Evolutionary conservation across 495 filamentous ascomycete genomes (phyloP), one percentile per base, ranked within the genome.

Genomic region (Podospora conica): DNA sequence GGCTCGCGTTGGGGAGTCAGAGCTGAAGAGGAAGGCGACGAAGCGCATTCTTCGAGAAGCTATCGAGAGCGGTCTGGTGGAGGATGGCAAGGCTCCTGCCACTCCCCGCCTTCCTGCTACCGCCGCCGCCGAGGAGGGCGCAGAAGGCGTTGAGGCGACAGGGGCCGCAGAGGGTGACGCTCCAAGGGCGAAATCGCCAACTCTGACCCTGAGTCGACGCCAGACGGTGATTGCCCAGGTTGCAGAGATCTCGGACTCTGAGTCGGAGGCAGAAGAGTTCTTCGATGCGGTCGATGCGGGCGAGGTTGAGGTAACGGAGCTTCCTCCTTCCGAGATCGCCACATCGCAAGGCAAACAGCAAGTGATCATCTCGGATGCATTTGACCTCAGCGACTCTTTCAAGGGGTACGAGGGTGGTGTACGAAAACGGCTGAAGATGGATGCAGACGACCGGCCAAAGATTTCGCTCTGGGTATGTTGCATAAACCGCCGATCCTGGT

Each of bases 211-310:
- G 15, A 70, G 79, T 24, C 76, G 87, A 31, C 79, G 83, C 31
- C 82, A 85, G 71, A 87, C 88, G 15, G 82, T 84, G 4, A 81
- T 90, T 23, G 82, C 81, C 3, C 81, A 90, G 63, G 75, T 90
- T 28, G 82, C 85, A 2, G 83, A 87, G 57, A 75, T 94, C 9
- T 92, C 88, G 6, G 91, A 91, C 57, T 90, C 89, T 0, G 92
- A 92, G 65, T 88, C 88, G 0, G 95, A 88, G 29, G 90, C 93
- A 61, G 95, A 96, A 63, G 92, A 98, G 75, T 98, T 98, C 77
- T 98, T 98, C 70, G 96, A 98, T 79, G 96, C 96, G 15, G 88
- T 97, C 27, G 95, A 95, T 77, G 88, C 93, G 12, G 96, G 95
- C 20, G 91, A 96, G 65, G 89, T 97, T 55, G 88, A 96, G 67